phyloP scores from a whole-genome alignment of 2,329 filamentous ascomycete species.

The Aspergillus tanneri region DNA sequence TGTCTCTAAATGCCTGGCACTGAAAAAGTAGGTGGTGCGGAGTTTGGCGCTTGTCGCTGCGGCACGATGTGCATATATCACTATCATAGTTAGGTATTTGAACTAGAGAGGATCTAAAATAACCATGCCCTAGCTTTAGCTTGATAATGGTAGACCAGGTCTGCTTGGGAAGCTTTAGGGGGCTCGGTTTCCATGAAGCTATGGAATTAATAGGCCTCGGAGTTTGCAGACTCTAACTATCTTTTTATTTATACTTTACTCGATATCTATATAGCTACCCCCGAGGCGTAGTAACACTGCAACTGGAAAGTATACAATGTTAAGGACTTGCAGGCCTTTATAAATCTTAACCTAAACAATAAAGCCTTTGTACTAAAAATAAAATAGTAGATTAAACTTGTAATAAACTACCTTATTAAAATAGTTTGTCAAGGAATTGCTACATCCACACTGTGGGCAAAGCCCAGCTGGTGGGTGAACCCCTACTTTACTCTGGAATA shows the following conservation, averaged over 20 bases:
- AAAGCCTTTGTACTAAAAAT: neutral
- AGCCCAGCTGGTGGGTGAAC: neutral
- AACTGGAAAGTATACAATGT: neutral
- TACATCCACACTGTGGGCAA: neutral
- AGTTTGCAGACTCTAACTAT: slow-evolving; percentile 28
- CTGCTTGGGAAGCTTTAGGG: too few relatives aligned
- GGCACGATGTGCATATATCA: too few relatives aligned
- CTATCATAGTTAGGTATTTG: too few relatives aligned
- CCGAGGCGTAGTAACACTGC: neutral
- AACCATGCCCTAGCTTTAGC: too few relatives aligned
- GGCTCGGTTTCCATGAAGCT: too few relatives aligned
- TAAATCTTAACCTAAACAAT: slow-evolving; percentile 4
- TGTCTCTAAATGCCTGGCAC: too few relatives aligned
- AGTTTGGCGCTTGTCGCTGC: too few relatives aligned
- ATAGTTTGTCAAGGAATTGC: neutral
- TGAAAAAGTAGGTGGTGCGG: too few relatives aligned
- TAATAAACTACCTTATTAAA: neutral
- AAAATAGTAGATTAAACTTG: neutral
- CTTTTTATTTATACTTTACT: neutral
- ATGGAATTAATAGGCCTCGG: too few relatives aligned
- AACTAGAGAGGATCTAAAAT: too few relatives aligned
- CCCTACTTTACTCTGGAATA: neutral
- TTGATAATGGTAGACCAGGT: too few relatives aligned
- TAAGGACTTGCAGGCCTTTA: neutral
- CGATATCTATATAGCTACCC: neutral